Evolutionary conservation across 345 rosid species (phyloP), one percentile per base, ranked within the genome.

Genomic region (Rhodomyrtus tomentosa): DNA sequence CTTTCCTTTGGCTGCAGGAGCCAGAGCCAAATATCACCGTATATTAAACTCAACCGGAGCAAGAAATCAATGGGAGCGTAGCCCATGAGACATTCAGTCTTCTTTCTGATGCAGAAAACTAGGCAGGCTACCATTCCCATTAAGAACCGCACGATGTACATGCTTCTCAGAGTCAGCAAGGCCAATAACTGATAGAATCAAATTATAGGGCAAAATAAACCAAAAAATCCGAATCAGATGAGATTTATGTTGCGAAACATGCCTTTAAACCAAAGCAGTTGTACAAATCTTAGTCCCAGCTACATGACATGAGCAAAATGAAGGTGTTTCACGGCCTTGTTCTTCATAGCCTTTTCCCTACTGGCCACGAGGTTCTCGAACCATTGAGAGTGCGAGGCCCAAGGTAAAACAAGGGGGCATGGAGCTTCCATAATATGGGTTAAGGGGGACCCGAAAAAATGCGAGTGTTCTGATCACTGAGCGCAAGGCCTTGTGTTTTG

Each of bases 61-160:
- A 50, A 84, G 76, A 58, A 82, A 89, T 89, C 91, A 87, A 82
- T 87, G 90, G 89, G 88, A 85, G 93, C 89, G 80, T 42, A 54
- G 92, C 94, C 94, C 93, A 90, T 88, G 92, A 86, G 85, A 92
- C 88, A 90, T 89, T 92, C 97, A 94, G 89, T 93, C 93, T 90
- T 90, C 95, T 92, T 95, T 96, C 93, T 92, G 94, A 94, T 92
- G 98, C 95, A 94, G 92, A 92, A 90, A 96, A 93, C 91, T 93
- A 92, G 93, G 91, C 93, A 92, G 94, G 90, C 95, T 91, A 94
- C 91, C 93, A 93, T 95, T 97, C 96, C 99, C 99, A 89, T 95
- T 95, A 93, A 95, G 96, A 83, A 98, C 98, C 55, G 98, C 93
- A 85, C 90, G 98, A 88, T 94, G 95, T 89, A 91, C 91, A 90